Conservation (phyloP, 352 stramenopile species). For the Phytophthora rubi region DNA sequence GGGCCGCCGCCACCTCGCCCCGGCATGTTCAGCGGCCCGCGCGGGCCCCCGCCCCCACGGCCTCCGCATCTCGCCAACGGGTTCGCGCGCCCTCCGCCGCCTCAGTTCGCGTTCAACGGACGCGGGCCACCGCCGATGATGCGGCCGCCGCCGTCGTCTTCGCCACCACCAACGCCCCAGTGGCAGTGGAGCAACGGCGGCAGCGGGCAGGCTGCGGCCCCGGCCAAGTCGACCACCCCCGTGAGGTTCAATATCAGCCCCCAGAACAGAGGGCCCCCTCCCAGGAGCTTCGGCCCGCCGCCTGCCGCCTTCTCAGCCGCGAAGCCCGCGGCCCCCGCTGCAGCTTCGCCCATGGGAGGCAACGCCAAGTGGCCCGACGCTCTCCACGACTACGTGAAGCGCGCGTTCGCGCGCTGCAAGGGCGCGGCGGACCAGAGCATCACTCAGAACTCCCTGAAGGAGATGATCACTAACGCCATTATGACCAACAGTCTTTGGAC, state of each 20-base stretch:
- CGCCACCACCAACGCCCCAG: constrained; percentile 34
- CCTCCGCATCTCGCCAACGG: constrained; percentile 19
- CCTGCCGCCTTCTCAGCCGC: constrained; percentile 14
- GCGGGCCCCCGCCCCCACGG: constrained; percentile 30
- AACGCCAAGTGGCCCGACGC: constrained; percentile 85
- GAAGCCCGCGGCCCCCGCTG: constrained; percentile 11
- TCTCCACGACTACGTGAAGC: constrained; percentile 88
- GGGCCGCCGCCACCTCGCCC: constrained; percentile 22
- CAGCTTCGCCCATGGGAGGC: constrained; percentile 28
- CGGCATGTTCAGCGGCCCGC: constrained; percentile 24
- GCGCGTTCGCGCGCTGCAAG: constrained; percentile 82
- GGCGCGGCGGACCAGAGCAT: constrained; percentile 75
- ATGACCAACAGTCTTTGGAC: constrained; percentile 87
- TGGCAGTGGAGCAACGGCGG: constrained; percentile 79
- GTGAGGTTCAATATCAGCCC: constrained; percentile 56
- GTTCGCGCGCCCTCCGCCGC: constrained; percentile 29
- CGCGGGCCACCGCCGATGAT: constrained; percentile 40
- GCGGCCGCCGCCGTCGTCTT: constrained; percentile 44
- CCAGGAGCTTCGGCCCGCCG: constrained; percentile 29
- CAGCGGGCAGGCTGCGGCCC: constrained; percentile 10
- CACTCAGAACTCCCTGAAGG: constrained; percentile 83
- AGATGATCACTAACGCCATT: constrained; percentile 85
- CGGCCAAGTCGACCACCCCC: constrained; percentile 31
- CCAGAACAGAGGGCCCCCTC: constrained; percentile 18
- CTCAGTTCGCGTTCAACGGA: constrained; percentile 26